phyloP scores from a whole-genome alignment of 441 rosid species.

The Populus hybrid region DNA sequence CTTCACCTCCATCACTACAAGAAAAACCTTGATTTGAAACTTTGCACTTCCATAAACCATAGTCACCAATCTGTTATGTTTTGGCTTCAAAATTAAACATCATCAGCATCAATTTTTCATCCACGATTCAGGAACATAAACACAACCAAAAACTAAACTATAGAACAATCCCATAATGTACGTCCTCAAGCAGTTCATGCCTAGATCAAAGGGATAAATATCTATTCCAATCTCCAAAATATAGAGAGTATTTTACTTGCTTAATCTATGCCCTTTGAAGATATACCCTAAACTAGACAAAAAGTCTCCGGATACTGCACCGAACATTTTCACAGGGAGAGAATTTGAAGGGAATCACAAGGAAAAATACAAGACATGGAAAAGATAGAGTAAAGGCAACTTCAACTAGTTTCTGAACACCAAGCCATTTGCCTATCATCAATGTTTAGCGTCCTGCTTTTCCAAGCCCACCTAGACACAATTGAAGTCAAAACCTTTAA shows the following conservation, averaged over 20 bases:
- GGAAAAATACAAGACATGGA: constrained; percentile 11
- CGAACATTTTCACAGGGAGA: neutral
- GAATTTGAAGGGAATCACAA: neutral
- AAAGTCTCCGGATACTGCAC: constrained; percentile 13
- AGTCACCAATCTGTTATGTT: constrained; percentile 24
- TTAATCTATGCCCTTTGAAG: constrained; percentile 27
- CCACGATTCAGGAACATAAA: constrained; percentile 22
- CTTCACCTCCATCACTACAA: constrained; percentile 21
- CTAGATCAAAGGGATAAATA: constrained; percentile 24
- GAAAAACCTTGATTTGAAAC: constrained; percentile 20
- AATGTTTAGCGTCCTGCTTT: constrained; percentile 28
- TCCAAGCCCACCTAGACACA: constrained; percentile 40
- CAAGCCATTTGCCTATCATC: constrained; percentile 32
- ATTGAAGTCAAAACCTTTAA: constrained; percentile 13
- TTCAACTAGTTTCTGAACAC: constrained; percentile 26
- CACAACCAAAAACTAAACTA: constrained; percentile 21
- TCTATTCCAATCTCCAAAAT: constrained; percentile 28
- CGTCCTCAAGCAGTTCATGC: constrained; percentile 30
- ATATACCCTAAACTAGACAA: constrained; percentile 36
- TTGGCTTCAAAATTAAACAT: constrained; percentile 25
- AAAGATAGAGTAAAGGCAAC: constrained; percentile 16
- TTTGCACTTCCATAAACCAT: constrained; percentile 30
- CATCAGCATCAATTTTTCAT: constrained; percentile 19
- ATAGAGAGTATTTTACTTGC: constrained; percentile 17
- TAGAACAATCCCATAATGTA: constrained; percentile 16